Conservation (phyloP, 352 stramenopile genomes). For the Phytopythium boreale region DNA sequence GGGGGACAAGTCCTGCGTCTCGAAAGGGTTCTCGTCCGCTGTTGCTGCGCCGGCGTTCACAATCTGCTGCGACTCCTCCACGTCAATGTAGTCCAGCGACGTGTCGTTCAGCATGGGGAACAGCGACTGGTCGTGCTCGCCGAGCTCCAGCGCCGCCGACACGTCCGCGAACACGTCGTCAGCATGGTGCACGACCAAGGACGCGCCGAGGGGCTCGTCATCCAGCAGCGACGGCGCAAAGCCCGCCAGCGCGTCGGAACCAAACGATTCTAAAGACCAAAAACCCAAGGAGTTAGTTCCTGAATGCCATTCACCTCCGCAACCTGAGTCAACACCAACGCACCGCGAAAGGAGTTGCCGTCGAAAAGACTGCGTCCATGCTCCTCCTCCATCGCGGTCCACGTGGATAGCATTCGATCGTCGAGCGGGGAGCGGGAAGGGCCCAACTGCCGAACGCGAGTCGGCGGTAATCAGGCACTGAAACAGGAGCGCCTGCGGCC, state of each 20-base stretch:
- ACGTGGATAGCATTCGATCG: conserved; percentile 20
- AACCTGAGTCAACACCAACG: conserved; percentile 1
- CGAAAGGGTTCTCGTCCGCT: conserved; percentile 32
- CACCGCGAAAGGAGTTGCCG: conserved; percentile 16
- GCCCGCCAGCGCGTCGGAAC: conserved; percentile 25
- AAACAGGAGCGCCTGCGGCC: background rate
- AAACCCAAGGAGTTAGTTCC: background rate
- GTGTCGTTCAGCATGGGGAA: conserved; percentile 30
- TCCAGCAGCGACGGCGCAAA: conserved; percentile 40
- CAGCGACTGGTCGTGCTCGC: conserved; percentile 18
- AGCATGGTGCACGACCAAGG: conserved; percentile 18
- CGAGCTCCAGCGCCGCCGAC: conserved; percentile 10
- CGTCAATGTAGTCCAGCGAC: conserved; percentile 35
- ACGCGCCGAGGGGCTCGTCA: conserved; percentile 42
- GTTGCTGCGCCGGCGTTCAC: conserved; percentile 12
- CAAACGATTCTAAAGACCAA: conserved; percentile 20
- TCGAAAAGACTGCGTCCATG: conserved; percentile 17
- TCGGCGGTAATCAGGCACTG: background rate
- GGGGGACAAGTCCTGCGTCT: conserved; percentile 44
- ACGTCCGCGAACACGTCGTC: conserved; percentile 31
- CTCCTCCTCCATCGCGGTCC: conserved; percentile 31
- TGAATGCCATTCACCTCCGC: background rate
- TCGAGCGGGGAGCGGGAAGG: conserved; percentile 3
- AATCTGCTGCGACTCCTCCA: conserved; percentile 23
- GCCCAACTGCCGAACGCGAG: background rate